Conservation (phyloP, 202 grass and related monocot genomes). For the Panicum hallii region DNA sequence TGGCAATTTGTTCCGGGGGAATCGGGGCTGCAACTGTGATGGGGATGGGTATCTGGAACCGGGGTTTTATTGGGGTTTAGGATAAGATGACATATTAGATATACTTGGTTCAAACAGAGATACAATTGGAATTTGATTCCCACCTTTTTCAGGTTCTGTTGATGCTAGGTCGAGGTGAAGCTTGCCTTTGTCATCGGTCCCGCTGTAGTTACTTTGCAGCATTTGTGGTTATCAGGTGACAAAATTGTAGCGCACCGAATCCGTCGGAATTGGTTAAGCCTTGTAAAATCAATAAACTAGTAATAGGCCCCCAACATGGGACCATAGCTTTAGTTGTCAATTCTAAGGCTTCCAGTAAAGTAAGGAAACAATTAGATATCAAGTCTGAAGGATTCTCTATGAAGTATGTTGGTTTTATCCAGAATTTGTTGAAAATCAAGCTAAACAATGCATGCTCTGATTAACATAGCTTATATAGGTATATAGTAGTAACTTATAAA, state of each 20-base stretch:
- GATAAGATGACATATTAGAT: not conserved
- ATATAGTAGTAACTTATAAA: not conserved
- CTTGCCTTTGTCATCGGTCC: not conserved
- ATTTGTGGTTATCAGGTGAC: not conserved
- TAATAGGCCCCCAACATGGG: not conserved
- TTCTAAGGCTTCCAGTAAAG: not conserved
- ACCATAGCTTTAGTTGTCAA: not conserved
- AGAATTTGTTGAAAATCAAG: not conserved
- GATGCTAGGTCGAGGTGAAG: not conserved
- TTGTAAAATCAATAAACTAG: not conserved
- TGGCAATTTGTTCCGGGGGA: not conserved
- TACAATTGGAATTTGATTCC: constrained; percentile 36
- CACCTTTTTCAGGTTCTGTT: constrained; percentile 6
- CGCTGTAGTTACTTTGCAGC: not conserved
- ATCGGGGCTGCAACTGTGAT: not conserved
- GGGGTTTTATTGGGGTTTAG: not conserved
- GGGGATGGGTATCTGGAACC: constrained; percentile 1
- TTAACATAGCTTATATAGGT: not conserved
- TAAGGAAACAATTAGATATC: not conserved
- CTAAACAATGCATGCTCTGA: not conserved
- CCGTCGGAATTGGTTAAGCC: not conserved
- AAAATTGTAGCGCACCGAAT: not conserved
- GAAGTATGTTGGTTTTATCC: not conserved
- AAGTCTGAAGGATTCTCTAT: not conserved
- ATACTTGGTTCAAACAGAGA: constrained; percentile 28